Conservation (phyloP, 345 rosid species). For the Eucalyptus pauciflora region DNA sequence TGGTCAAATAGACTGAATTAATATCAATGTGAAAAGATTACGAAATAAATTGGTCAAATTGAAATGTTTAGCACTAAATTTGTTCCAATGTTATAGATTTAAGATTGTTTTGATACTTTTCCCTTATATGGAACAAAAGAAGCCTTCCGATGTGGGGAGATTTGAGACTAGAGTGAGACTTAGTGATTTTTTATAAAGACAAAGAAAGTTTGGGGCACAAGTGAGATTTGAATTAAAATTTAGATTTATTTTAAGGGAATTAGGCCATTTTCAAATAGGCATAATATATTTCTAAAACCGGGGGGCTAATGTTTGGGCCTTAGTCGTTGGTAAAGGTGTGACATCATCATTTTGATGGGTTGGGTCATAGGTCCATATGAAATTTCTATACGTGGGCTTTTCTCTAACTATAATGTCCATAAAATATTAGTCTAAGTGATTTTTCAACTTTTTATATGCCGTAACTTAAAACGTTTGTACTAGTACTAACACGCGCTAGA, state of each 20-base stretch:
- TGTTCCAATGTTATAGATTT: no score
- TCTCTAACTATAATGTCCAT: neutral
- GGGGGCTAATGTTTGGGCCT: neutral
- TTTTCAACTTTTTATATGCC: neutral
- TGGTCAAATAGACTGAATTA: rapidly evolving
- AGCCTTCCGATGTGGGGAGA: neutral
- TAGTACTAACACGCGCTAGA: no score
- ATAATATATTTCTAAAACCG: neutral
- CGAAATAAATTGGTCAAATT: rapidly evolving
- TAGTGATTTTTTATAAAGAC: neutral
- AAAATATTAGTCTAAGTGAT: neutral
- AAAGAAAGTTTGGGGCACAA: neutral
- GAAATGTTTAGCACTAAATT: rapidly evolving
- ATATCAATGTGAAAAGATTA: no score
- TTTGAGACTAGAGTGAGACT: neutral
- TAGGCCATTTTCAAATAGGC: neutral
- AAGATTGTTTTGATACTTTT: no score
- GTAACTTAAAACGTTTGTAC: neutral
- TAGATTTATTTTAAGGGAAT: neutral
- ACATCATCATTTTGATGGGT: neutral
- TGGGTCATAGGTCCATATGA: neutral
- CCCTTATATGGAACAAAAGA: neutral
- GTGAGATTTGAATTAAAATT: neutral
- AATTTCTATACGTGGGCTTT: neutral
- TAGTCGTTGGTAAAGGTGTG: neutral